Evolutionary conservation across 129 eudicot genomes (phyloP), one percentile per base, ranked within the genome.

Genomic region (Cynara cardunculus): DNA sequence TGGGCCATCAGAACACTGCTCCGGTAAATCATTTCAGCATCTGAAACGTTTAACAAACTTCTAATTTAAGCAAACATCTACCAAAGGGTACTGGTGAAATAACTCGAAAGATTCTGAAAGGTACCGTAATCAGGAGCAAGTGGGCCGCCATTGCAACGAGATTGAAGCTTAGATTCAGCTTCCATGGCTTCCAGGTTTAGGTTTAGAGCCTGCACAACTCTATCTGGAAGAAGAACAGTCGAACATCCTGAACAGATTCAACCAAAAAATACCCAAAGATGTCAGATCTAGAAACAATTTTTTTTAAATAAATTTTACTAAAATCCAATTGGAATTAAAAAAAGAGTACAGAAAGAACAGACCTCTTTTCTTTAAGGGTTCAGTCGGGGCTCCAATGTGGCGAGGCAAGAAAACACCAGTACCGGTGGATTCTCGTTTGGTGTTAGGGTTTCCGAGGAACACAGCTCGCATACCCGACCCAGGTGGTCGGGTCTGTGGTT

Each of bases 371-470:
- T 90, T 94, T 31, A 77, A 71, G n/a, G 94, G 78, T 25, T 89
- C 96, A 21, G 85, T 18, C 19, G 91, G 87, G 28, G 92, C 77
- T 14, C 90, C 97, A n/a, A 82, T 28, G 31, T 90, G 86, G 11
- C 98, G 84, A 5, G 98, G 98, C 83, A 94, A 37, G 76, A 94
- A 94, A 3, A 94, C 98, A 0, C 98, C 98, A 0, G 98, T 94
- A 8, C 98, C 98, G 9, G 91, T 75, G 34, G 88, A 83, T 80
- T 87, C 98, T 9, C 92, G 88, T 75, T 90, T 89, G 0, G 88
- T 46, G 2, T 81, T 87, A 1, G 84, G 87, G 69, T 89, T 89
- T 3, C 94, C 94, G 0, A 93, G 86, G 10, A 91, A 91, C 4
- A 89, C 87, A 11, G 97, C 90, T 34, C 92, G 82, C 93, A 88